A percentile compares a stretch with the other conserved stretches of the same genome.
These are phyloP conservation scores for Rickenella mellea DNA, from an alignment of 768 basidiomycete genomes.

Conservation along the genomic window DNA sequence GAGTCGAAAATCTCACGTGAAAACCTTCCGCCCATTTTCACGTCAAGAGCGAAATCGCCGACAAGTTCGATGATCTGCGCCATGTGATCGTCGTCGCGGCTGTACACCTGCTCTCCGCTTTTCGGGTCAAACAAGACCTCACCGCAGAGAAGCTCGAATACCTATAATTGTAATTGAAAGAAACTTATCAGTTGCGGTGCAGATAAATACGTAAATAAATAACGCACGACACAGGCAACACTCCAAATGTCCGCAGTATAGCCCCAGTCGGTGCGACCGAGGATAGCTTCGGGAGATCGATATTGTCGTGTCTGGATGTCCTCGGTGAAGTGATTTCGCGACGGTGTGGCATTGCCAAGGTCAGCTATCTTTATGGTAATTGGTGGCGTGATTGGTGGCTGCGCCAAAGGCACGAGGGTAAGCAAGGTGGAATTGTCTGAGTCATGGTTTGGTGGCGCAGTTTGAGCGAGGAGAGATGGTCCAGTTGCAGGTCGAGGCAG, in stretches of 20 bases:
- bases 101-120: constrained; percentile 69
- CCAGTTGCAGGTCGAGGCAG: constrained; percentile 11
- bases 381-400: constrained; percentile 22
- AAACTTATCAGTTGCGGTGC: background rate
- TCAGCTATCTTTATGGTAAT: constrained; percentile 91
- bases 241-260: constrained; percentile 85
- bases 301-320: constrained; percentile 97
- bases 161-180: too few relatives aligned
- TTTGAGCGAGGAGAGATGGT: constrained; percentile 26
- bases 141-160: constrained; percentile 84
- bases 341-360: constrained; percentile 88
- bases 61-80: constrained; percentile 90
- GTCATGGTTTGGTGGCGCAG: constrained; percentile 21
- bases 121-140: constrained; percentile 92
- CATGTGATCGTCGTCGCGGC: constrained; percentile 93
- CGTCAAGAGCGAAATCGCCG: constrained; percentile 63
- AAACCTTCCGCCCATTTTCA: constrained; percentile 80
- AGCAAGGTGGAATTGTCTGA: constrained; percentile 1
- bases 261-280: constrained; percentile 83
- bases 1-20: constrained; percentile 80
- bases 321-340: constrained; percentile 85
- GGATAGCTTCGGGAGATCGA: constrained; percentile 87
- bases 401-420: background rate
- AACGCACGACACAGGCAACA: constrained; percentile 72
- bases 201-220: background rate